Percentiles rank a stretch among this genome's conserved stretches.
phyloP scores from a whole-genome alignment of 257 asterid species.

The Knoxia roxburghii region DNA sequence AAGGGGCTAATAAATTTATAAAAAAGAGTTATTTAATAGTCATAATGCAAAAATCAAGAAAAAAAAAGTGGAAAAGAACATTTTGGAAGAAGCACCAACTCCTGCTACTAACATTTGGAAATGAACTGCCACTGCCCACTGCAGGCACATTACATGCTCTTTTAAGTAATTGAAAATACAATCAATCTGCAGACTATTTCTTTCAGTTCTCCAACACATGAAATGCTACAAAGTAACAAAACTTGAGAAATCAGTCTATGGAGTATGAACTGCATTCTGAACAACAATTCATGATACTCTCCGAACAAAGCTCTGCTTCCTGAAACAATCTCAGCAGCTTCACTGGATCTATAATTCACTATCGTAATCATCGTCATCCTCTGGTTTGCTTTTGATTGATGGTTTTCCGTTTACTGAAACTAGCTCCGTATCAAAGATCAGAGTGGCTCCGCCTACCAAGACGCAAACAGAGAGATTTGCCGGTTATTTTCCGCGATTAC shows the following conservation, averaged over 20 bases:
- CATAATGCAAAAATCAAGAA: too few relatives aligned
- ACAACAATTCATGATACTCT: background rate
- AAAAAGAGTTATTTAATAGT: too few relatives aligned
- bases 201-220: background rate
- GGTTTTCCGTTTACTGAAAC: conserved; percentile 85
- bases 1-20: too few relatives aligned
- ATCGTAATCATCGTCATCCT: too few relatives aligned
- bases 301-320: background rate
- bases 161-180: background rate
- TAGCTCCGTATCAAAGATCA: conserved; percentile 86
- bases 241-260: background rate
- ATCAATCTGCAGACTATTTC: conserved; percentile 4
- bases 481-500: background rate
- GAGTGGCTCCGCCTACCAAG: conserved; percentile 86
- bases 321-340: background rate
- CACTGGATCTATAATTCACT: conserved; percentile 43
- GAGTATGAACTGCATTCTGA: background rate
- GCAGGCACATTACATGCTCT: too few relatives aligned
- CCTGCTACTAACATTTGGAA: background rate
- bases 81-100: too few relatives aligned
- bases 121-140: background rate
- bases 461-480: conserved; percentile 7
- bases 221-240: background rate
- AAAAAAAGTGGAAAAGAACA: too few relatives aligned
- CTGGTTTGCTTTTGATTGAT: conserved; percentile 26